Base-by-base conservation (phyloP, 305 asterid genomes). In the Fraxinus platypoda region DNA sequence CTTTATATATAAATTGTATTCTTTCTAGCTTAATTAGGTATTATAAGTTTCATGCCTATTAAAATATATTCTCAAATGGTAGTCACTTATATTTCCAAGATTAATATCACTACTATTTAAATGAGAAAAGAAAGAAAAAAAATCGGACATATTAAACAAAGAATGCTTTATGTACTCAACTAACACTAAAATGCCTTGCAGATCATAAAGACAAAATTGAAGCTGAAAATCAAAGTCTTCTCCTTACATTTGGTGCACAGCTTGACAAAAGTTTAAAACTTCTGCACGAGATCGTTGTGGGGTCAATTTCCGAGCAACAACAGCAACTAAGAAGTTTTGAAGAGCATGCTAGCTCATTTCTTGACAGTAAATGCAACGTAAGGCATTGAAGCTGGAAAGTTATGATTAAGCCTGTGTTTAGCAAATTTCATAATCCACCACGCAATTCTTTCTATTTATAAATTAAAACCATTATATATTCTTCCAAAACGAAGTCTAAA, bases 141-240 rank as follows among this genome's bases (percentile, higher is more conserved):
- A 31, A 2, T 70, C 0, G 21, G 75, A 71, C 28, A 66, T 41
- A 26, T 71, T 57, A 68, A 25, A 64, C 49, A 82, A 74, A 57
- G 70, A 76, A 6, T 12, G 35, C 54, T 80, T 74, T 34, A 52
- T 23, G 28, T n/a, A 30, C 86, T 64, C 74, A 83, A 64, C 74
- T 83, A 81, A 79, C 66, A 77, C 34, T 0, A 57, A 41, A 85
- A 13, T 43, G 73, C 49, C 76, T 85, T 81, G 81, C 95, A 94
- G 98, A 91, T 87, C 85, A 87, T 43, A 94, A 94, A 87, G 92
- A 91, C 80, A 90, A 87, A 80, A 21, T 93, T 82, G 97, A 92
- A 83, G 87, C 81, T 77, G 89, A 91, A 37, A 94, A 94, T 84
- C 96, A 86, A 81, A 87, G 78, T 83, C 81, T 91, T 81, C 92